These are phyloP conservation scores for Aspergillus felis DNA, from an alignment of 2,329 filamentous ascomycete genomes.

Conservation along the genomic window DNA sequence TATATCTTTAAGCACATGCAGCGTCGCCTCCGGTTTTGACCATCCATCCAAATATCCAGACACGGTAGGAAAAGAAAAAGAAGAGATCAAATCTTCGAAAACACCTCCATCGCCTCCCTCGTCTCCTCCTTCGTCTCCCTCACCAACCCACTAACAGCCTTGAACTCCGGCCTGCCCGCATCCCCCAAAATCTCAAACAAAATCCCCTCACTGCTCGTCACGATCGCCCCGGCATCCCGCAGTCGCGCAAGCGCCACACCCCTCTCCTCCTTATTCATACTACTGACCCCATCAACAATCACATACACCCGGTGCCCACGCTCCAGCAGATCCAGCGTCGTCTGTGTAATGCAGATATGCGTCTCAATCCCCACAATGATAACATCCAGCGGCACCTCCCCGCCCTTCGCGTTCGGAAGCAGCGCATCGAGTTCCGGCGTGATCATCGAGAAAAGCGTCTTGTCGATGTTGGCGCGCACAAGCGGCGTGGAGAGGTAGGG, in stretches of 20 bases:
- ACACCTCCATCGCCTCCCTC: constrained; percentile 60
- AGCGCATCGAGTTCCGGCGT: constrained; percentile 60
- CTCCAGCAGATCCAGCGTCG: constrained; percentile 72
- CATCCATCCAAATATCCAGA: neutral
- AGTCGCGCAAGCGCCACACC: constrained; percentile 72
- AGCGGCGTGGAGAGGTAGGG: constrained; percentile 44
- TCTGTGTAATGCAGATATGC: constrained; percentile 94
- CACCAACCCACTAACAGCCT: constrained; percentile 67
- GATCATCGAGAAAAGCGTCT: constrained; percentile 87
- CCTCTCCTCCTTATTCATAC: constrained; percentile 78
- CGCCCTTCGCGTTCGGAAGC: constrained; percentile 28
- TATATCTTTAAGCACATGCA: neutral
- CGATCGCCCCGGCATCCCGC: constrained; percentile 67
- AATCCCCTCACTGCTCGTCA: constrained; percentile 86
- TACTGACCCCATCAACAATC: constrained; percentile 83
- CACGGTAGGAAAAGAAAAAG: neutral
- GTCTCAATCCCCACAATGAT: constrained; percentile 87
- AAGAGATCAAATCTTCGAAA: constrained; percentile 56
- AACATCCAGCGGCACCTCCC: constrained; percentile 49
- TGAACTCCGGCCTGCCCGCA: constrained; percentile 67
- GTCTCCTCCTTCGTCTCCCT: constrained; percentile 73
- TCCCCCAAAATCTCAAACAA: constrained; percentile 88
- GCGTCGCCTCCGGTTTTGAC: neutral
- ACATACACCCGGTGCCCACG: constrained; percentile 80
- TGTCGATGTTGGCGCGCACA: constrained; percentile 64